Conservation (phyloP, 768 basidiomycete genomes). For the Tylopilus rubrobrunneus region DNA sequence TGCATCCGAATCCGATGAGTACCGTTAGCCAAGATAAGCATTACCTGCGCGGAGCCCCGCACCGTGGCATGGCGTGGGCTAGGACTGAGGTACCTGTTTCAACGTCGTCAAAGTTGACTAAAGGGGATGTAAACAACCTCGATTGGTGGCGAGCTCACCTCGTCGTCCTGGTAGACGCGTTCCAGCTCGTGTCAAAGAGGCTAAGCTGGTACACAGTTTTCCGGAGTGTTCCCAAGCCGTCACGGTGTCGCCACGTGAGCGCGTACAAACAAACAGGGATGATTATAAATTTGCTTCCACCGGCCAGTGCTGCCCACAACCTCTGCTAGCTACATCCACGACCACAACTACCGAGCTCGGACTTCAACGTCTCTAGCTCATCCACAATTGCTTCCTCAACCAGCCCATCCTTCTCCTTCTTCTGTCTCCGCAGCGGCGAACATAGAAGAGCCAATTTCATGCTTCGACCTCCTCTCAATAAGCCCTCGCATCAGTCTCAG, state of each 20-base stretch:
- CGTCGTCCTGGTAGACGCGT: no score
- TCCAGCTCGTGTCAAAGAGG: no score
- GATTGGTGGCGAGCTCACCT: no score
- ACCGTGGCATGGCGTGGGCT: no score
- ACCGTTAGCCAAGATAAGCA: no score
- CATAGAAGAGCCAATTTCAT: constrained; percentile 56
- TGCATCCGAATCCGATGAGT: no score
- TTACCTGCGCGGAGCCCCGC: no score
- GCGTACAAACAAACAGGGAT: constrained; percentile 23
- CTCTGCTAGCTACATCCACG: neutral
- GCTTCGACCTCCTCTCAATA: constrained; percentile 85
- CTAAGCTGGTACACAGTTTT: no score
- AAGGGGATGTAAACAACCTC: no score
- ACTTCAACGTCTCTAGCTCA: neutral
- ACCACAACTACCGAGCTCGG: neutral
- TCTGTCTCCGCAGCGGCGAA: constrained; percentile 32
- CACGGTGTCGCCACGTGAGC: neutral
- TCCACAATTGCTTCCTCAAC: constrained; percentile 28
- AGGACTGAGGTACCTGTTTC: no score
- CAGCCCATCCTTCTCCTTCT: constrained; percentile 15
- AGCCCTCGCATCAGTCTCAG: constrained; percentile 60
- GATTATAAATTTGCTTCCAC: constrained; percentile 25
- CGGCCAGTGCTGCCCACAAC: neutral
- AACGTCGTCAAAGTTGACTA: no score
- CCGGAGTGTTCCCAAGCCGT: neutral